Evolutionary conservation across 1,284 basidiomycete genomes (phyloP), one percentile per base, ranked within the genome.

Genomic region (Chondrostereum purpureum): DNA sequence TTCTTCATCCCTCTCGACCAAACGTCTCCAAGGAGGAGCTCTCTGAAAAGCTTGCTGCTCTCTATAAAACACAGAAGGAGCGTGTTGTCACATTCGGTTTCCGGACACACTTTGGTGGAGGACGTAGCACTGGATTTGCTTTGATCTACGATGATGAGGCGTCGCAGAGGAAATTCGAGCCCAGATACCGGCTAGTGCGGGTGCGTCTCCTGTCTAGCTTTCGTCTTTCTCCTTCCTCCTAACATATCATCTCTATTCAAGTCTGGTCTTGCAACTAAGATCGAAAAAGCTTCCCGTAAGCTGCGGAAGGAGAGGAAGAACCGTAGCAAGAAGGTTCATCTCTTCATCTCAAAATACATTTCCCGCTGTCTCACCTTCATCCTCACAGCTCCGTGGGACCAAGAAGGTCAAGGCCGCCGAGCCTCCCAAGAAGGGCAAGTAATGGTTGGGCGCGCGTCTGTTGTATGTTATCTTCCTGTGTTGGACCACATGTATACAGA

Each of bases 221-320:
- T n/a, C n/a, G n/a, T n/a, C 41, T 20, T 22, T 43, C 10, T 21
- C 14, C 21, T 39, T 31, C 34, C 20, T 40, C 20, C 46, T 45
- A 14, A 44, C 20, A 42, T 46, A 10, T 43, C 42, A 43, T 48
- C 39, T 48, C 47, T 16, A 23, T 51, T 39, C 13, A 60, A 97
- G 93, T 82, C 81, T 60, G 92, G 93, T 53, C 73, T 99, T 53
- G 73, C 69, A 53, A 56, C 77, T 57, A 97, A 97, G 78, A 81
- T 89, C 55, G 88, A 92, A 48, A 93, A 88, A 73, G 75, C 95
- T 50, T 93, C 91, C 58, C 89, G 96, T 63, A 99, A 99, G 72
- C 84, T 99, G 69, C 87, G 96, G 71, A 98, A 99, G 79, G 96
- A 99, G 80, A 83, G 96, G 62, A 99, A 99, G 84, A 99, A 99